These are phyloP conservation scores for Penicillium sp. DNA, from an alignment of 2,329 filamentous ascomycete species.

Conservation along the genomic window DNA sequence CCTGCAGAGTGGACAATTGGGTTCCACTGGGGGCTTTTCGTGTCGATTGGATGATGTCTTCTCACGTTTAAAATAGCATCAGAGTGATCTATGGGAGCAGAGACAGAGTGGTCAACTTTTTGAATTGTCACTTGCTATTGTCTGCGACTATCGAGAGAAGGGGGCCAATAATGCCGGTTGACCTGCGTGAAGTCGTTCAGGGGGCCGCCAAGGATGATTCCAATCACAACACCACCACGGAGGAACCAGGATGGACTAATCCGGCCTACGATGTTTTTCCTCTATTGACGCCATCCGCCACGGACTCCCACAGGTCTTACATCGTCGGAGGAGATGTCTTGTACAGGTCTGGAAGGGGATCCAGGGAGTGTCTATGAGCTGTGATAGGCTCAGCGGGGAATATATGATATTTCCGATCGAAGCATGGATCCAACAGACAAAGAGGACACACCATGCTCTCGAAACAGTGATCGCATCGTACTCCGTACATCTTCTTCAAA, in stretches of 20 bases:
- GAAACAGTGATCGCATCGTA: background rate
- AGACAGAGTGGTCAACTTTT: background rate
- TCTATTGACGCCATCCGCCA: slow-evolving; percentile 1
- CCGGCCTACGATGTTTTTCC: background rate
- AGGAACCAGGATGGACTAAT: too few species aligned
- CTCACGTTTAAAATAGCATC: background rate
- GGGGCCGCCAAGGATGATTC: slow-evolving; percentile 19
- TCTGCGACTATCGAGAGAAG: background rate
- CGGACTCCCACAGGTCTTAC: background rate
- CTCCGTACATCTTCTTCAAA: background rate
- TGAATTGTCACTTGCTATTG: too few species aligned
- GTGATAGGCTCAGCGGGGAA: background rate
- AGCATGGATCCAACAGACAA: background rate
- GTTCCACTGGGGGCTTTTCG: background rate
- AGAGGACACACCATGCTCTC: background rate
- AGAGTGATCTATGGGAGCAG: background rate
- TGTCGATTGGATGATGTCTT: background rate
- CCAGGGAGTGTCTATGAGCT: background rate
- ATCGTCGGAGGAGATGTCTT: background rate
- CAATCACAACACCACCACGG: too few species aligned
- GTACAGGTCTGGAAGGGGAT: background rate
- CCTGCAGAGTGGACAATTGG: background rate
- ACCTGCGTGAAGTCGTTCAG: slow-evolving; percentile 2
- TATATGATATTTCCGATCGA: background rate
- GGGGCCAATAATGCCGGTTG: slow-evolving; percentile 4